phyloP scores from a whole-genome alignment of 805 yeast genomes.

The Zygotorulaspora danielsina region DNA sequence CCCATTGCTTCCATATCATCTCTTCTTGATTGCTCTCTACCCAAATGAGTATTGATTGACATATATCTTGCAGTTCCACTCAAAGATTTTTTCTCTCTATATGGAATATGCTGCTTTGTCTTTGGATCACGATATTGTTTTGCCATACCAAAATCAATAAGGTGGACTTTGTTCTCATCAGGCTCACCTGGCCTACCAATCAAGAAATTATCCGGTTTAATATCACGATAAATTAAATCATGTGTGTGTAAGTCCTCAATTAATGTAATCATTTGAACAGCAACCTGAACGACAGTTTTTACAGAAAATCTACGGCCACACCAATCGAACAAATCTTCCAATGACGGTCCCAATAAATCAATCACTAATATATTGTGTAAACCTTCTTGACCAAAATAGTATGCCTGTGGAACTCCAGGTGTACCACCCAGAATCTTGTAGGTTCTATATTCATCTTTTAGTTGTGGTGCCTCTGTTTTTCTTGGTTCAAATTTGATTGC shows the following conservation, averaged over 20 bases:
- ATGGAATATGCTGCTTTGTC: slow-evolving; percentile 92
- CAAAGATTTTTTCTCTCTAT: slow-evolving; percentile 89
- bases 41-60: slow-evolving; percentile 96
- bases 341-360: slow-evolving; percentile 90
- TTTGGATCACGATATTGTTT: slow-evolving; percentile 96
- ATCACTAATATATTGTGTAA: slow-evolving; percentile 91
- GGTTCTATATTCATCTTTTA: slow-evolving; percentile 94
- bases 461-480: slow-evolving; percentile 94
- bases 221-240: slow-evolving; percentile 91
- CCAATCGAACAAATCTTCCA: slow-evolving; percentile 97
- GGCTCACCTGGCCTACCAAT: slow-evolving; percentile 85
- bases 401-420: slow-evolving; percentile 90
- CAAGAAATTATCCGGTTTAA: slow-evolving; percentile 94
- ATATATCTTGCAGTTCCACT: slow-evolving; percentile 99
- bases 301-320: slow-evolving; percentile 86
- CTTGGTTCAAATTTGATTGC: slow-evolving; percentile 97
- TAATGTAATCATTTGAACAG: slow-evolving; percentile 87
- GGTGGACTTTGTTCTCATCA: slow-evolving; percentile 78
- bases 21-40: slow-evolving; percentile 93
- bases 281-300: slow-evolving; percentile 89
- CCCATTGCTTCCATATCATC: slow-evolving; percentile 96
- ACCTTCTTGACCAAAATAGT: slow-evolving; percentile 98
- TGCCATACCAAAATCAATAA: slow-evolving; percentile 98
- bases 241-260: slow-evolving; percentile 85
- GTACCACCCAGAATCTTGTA: slow-evolving; percentile 81